Evolutionary conservation across 768 basidiomycete genomes (phyloP), one percentile per base, ranked within the genome.

Genomic region (Rhodotorula toruloides): DNA sequence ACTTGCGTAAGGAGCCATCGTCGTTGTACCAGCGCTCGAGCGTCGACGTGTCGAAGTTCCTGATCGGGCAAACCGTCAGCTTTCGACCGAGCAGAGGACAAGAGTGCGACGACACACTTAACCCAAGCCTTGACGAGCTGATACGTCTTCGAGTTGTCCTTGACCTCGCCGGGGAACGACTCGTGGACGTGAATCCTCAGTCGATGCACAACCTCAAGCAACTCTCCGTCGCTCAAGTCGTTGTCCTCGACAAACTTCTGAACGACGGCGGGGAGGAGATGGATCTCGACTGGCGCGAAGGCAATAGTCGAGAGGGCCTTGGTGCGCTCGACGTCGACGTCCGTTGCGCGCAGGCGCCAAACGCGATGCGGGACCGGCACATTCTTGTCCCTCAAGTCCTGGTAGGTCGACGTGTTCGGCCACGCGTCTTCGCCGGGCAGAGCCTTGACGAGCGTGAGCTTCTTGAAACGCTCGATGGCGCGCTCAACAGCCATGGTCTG

Each of bases 261-360:
- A 3, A 68, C 40, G 40, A 68, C 16, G 27, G 58, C 16, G 2
- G 61, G 57, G 14, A 63, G 34, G 39, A 62, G 37, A 27, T 54
- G 32, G 27, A 63, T 14, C 48, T 68, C 67, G 67, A 63, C 61
- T 4, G 67, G 67, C 8, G 61, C 34, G 21, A 68, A 43, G 0
- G 37, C 13, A 50, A 50, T 14, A 31, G 29, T 44, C 54, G 12
- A 8, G 9, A 11, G 36, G 25, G 17, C 36, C 36, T 37, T 25
- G 29, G 4, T 57, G 25, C 31, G 31, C 43, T 5, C 32, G 29
- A 21, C 42, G 8, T 29, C 19, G 14, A 44, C 31, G 19, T 44
- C 31, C 37, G 32, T 42, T 11, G 39, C 39, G 1, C 31, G 50
- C 12, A 59, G 36, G 11, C 53, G 34, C 64, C 64, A 65, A 4